Base-by-base conservation (phyloP, 1,284 basidiomycete genomes). In the Papiliotrema nemorosa region DNA sequence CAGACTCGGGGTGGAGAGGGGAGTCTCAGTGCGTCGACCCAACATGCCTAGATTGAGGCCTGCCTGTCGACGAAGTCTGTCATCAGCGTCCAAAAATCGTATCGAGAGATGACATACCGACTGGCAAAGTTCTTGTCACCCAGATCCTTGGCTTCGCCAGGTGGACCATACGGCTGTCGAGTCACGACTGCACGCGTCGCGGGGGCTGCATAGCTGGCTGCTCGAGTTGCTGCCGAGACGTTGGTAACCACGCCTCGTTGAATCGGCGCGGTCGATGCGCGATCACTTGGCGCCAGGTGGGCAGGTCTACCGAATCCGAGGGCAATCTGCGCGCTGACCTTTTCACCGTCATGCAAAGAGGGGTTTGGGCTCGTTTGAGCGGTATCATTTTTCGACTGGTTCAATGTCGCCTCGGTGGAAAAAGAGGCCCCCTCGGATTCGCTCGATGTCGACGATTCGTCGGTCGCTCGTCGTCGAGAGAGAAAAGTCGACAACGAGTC, bases 41-140 rank as follows among this genome's bases (percentile, higher is more conserved):
- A 68, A 58, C 64, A 68, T 66, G 18, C 61, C 61, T 37, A 68
- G 60, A 45, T 63, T 64, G 14, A 61, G 49, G 10, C 63, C 64
- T n/a, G 62, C 66, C 51, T 68, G 58, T 44, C 51, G 47, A 25
- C 60, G 45, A 22, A 58, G 26, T n/a, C 60, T 62, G 46, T 20
- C 33, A 18, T 33, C 33, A 35, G 35, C 22, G 14, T 45, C 35
- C 4, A 3, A 25, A 20, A 10, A 14, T 5, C 7, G n/a, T 14
- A 9, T 25, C 22, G n/a, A 22, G 6, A 24, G n/a, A n/a, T 2
- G 22, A 60, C 62, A 55, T 40, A 64, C 64, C 65, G 44, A 24
- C 59, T 53, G 20, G 89, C 88, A 76, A 92, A 92, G 76, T 92
- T 92, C 79, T 86, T 87, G 42, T 85, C 82, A n/a, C 85, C 84